Evolutionary conservation across 2,329 filamentous ascomycete species (phyloP).

Genomic region (Fusarium devonianum): DNA sequence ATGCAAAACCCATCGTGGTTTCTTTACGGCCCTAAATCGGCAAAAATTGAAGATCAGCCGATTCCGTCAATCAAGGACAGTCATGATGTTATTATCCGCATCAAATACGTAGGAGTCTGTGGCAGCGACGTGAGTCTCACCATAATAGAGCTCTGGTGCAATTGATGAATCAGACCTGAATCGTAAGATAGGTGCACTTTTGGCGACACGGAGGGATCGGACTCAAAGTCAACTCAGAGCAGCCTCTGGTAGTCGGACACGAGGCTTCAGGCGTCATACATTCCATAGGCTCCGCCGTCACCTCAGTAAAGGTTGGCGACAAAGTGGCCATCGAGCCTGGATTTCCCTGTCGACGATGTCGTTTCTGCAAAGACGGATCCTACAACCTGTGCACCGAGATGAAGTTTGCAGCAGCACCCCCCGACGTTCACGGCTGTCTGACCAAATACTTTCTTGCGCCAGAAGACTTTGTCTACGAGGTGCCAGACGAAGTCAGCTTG

Average conservation of each 20-base stretch:
- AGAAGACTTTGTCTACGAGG: constrained; percentile 89
- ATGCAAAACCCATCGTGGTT: constrained; percentile 35
- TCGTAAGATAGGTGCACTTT: constrained; percentile 74
- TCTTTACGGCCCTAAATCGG: constrained; percentile 34
- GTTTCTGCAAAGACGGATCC: constrained; percentile 76
- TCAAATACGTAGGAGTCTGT: constrained; percentile 40
- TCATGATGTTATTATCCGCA: constrained; percentile 35
- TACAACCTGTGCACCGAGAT: constrained; percentile 92
- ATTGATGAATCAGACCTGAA: neutral
- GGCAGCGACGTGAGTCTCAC: constrained; percentile 36
- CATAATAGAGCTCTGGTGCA: neutral
- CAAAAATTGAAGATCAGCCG: constrained; percentile 29
- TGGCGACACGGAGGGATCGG: constrained; percentile 83
- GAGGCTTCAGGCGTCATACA: constrained; percentile 78
- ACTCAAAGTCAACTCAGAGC: constrained; percentile 77
- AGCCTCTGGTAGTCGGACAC: constrained; percentile 78
- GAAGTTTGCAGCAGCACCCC: constrained; percentile 92
- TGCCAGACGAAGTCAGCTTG: constrained; percentile 76
- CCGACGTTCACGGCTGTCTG: constrained; percentile 80
- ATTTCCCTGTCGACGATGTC: constrained; percentile 80
- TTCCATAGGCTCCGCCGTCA: constrained; percentile 69
- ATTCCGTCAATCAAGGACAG: constrained; percentile 36
- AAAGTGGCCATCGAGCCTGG: constrained; percentile 93
- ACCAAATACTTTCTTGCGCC: constrained; percentile 85
- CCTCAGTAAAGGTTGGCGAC: constrained; percentile 72